Evolutionary conservation across 345 rosid genomes (phyloP).

Genomic region (Rubroshorea leprosula): DNA sequence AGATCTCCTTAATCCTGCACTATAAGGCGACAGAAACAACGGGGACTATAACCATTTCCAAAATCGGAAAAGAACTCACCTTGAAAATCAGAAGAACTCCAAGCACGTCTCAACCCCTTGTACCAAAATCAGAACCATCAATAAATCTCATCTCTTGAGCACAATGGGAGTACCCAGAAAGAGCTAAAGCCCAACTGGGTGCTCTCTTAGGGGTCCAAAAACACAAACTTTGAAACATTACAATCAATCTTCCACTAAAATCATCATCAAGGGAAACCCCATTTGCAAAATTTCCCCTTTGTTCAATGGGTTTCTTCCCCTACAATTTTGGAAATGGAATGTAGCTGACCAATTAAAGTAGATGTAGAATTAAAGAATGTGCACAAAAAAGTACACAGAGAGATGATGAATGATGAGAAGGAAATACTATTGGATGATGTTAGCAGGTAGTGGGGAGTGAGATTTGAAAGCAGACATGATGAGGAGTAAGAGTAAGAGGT

Average conservation of each 20-base stretch:
- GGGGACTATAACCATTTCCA: neutral
- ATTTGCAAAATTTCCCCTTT: constrained; percentile 5
- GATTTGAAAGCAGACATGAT: neutral
- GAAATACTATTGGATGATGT: neutral
- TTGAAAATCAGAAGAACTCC: constrained; percentile 11
- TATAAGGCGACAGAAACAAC: neutral
- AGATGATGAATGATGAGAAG: no score
- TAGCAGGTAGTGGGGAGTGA: neutral
- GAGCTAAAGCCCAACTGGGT: constrained; percentile 22
- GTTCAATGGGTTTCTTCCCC: neutral
- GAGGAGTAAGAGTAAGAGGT: constrained; percentile 9
- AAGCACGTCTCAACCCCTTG: constrained; percentile 3
- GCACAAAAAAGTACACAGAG: neutral
- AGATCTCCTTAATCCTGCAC: constrained; percentile 8
- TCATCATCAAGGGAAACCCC: constrained; percentile 2
- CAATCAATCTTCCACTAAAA: constrained; percentile 16
- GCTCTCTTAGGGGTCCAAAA: constrained; percentile 18
- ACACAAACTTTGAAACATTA: constrained; percentile 10
- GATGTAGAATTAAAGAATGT: neutral
- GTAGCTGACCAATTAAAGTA: neutral
- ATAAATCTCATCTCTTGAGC: constrained; percentile 17
- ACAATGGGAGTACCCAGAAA: constrained; percentile 10
- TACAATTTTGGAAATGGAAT: neutral
- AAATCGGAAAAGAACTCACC: constrained; percentile 17
- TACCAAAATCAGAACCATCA: constrained; percentile 11